Evolutionary conservation across 148 eudicot species (phyloP).

Genomic region (Amaranthus hypochondriacus): DNA sequence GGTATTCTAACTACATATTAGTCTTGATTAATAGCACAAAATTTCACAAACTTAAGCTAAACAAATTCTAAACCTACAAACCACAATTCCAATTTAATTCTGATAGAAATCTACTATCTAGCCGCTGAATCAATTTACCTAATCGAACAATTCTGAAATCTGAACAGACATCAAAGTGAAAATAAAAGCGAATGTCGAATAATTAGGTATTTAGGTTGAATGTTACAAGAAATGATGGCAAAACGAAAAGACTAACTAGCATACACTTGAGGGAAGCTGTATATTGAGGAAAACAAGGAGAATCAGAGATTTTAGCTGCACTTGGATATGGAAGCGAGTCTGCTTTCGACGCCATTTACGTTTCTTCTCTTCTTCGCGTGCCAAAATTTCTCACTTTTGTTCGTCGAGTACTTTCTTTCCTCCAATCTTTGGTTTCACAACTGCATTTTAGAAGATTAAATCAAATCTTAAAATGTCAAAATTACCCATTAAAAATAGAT

Average conservation of each 20-base stretch:
- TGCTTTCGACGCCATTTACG: slow-evolving; percentile 35
- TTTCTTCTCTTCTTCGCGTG: background rate
- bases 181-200: background rate
- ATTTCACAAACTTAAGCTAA: slow-evolving; percentile 1
- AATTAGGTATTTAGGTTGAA: background rate
- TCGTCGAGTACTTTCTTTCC: background rate
- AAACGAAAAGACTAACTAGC: background rate
- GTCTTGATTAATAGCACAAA: background rate
- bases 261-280: slow-evolving; percentile 89
- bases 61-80: background rate
- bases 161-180: background rate
- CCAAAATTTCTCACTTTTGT: background rate
- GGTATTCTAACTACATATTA: background rate
- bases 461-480: too few species aligned
- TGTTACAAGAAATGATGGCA: too few species aligned
- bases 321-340: slow-evolving; percentile 64
- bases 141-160: background rate
- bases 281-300: slow-evolving; percentile 75
- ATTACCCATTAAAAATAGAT: too few species aligned
- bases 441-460: too few species aligned
- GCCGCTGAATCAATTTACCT: background rate
- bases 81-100: background rate
- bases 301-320: slow-evolving; percentile 76
- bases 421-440: too few species aligned
- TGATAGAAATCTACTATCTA: background rate